Evolutionary conservation across 2,329 filamentous ascomycete genomes (phyloP), one percentile per base, ranked within the genome.

Genomic region (Neopestalotiopsis clavispora): DNA sequence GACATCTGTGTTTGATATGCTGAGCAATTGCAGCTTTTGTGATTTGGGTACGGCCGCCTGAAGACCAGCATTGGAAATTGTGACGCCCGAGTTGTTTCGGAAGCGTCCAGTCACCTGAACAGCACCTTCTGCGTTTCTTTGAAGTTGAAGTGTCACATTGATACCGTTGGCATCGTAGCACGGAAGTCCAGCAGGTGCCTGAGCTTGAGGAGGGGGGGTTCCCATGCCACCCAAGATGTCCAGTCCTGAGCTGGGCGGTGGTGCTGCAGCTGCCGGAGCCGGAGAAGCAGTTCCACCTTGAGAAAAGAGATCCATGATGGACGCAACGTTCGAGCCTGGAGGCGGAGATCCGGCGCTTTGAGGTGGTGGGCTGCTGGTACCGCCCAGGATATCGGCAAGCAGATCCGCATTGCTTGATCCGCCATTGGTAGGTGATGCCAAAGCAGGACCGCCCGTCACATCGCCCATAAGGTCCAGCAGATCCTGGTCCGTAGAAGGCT

Each of bases 41-140:
- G 93, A 94, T 83, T 98, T 99, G 9, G 96, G 96, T 67, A 99
- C 96, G 0, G 96, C 96, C 58, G 95, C 96, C 80, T 99, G 96
- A 72, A 99, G 80, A 32, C 93, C 94, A 38, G 98, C 93, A 60
- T 88, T 89, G 17, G 90, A 90, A 63, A 98, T 85, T 14, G 84
- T 82, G 14, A 86, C 86, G 38, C 86, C 85, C 14, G 91, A 92
- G 0, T 83, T 88, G 80, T 98, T 98, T 52, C 88, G 89, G 85
- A 99, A 99, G 9, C 91, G 90, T 17, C 94, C 94, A 64, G 91
- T 85, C 6, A 97, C 91, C 78, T 97, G 94, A 23, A 97, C 91
- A 9, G 89, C 89, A 60, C 91, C 90, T 76, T 94, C 93, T 3
- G 92, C 87, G 73, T 92, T 96, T 59, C 96, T 89, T 79, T 97